Percentiles rank a stretch among this genome's conserved stretches.
Evolutionary conservation across 495 filamentous ascomycete genomes (phyloP).

Genomic region (Lepraria neglecta): DNA sequence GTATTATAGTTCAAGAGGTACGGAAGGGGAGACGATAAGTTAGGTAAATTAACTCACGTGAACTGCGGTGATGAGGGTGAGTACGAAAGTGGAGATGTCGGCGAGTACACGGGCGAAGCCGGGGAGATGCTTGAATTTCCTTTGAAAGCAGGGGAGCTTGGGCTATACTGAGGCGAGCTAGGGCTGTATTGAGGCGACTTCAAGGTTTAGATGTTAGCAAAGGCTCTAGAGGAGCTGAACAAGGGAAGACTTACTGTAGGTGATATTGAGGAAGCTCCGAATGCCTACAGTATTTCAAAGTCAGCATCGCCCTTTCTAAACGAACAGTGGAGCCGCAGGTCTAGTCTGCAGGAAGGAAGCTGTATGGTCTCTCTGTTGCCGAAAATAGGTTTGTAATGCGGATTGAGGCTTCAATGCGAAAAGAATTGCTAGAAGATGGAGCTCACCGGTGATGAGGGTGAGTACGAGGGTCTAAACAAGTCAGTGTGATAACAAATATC

Average conservation of each 20-base stretch:
- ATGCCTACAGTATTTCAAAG: not conserved
- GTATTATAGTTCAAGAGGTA: too few species aligned
- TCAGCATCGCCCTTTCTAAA: too few species aligned
- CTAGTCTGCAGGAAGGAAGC: too few species aligned
- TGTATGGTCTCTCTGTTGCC: too few species aligned
- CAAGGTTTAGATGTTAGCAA: not conserved
- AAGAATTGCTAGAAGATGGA: too few species aligned
- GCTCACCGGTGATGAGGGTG: not conserved
- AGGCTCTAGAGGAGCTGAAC: not conserved
- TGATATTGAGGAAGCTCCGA: not conserved
- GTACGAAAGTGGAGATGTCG: slow-evolving; percentile 40
- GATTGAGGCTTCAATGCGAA: too few species aligned
- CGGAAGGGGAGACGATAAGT: too few species aligned
- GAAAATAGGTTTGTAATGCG: too few species aligned
- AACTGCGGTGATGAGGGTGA: slow-evolving; percentile 22
- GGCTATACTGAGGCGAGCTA: slow-evolving; percentile 39
- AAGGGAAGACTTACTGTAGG: not conserved
- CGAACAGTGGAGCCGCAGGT: too few species aligned
- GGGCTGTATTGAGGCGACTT: slow-evolving; percentile 52
- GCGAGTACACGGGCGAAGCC: slow-evolving; percentile 39
- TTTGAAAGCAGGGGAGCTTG: slow-evolving; percentile 51
- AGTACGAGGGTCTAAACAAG: not conserved
- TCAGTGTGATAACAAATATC: not conserved
- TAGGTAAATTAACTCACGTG: not conserved
- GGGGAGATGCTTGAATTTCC: slow-evolving; percentile 36